Percentiles rank a stretch among this genome's conserved stretches.
These are phyloP conservation scores for Lasiodiplodia gonubiensis DNA, from an alignment of 2,329 filamentous ascomycete species.

Conservation along the genomic window DNA sequence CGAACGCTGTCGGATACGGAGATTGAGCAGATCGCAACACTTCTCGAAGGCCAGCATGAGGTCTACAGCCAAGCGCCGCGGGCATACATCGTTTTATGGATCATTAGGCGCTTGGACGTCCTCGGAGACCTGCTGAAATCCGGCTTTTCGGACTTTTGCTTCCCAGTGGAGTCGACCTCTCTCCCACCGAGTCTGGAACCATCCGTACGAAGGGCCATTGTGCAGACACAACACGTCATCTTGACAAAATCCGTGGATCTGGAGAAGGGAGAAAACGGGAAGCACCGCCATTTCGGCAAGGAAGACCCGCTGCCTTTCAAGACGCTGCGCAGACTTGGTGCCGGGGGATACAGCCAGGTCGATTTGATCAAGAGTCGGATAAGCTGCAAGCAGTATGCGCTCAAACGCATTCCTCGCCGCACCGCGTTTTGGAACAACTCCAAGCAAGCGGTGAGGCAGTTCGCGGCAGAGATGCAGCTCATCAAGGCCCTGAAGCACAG, in stretches of 20 bases:
- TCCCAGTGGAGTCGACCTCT: slow-evolving; percentile 34
- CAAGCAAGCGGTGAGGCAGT: slow-evolving; percentile 33
- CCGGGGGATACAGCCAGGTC: slow-evolving; percentile 37
- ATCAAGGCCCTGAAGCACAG: slow-evolving; percentile 39
- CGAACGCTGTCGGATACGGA: neutral
- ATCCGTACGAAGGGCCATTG: slow-evolving; percentile 31
- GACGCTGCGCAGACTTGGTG: slow-evolving; percentile 32
- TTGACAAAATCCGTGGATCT: slow-evolving; percentile 25
- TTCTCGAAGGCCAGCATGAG: slow-evolving; percentile 29
- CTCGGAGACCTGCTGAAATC: slow-evolving; percentile 34
- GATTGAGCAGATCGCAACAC: slow-evolving; percentile 29
- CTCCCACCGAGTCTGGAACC: slow-evolving; percentile 34
- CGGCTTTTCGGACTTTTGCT: slow-evolving; percentile 38
- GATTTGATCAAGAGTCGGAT: slow-evolving; percentile 35
- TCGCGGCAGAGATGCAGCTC: slow-evolving; percentile 38
- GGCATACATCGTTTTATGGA: slow-evolving; percentile 38
- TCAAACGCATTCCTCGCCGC: slow-evolving; percentile 38
- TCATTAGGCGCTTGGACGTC: slow-evolving; percentile 33
- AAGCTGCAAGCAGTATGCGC: slow-evolving; percentile 39
- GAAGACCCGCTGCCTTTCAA: slow-evolving; percentile 36
- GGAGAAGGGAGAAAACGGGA: slow-evolving; percentile 33
- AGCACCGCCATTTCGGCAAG: slow-evolving; percentile 35
- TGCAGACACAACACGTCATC: slow-evolving; percentile 32
- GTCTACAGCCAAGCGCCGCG: slow-evolving; percentile 32
- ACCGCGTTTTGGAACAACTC: slow-evolving; percentile 30